These are phyloP conservation scores for Pythium utonaiense DNA, from an alignment of 352 stramenopile genomes.

Conservation along the genomic window DNA sequence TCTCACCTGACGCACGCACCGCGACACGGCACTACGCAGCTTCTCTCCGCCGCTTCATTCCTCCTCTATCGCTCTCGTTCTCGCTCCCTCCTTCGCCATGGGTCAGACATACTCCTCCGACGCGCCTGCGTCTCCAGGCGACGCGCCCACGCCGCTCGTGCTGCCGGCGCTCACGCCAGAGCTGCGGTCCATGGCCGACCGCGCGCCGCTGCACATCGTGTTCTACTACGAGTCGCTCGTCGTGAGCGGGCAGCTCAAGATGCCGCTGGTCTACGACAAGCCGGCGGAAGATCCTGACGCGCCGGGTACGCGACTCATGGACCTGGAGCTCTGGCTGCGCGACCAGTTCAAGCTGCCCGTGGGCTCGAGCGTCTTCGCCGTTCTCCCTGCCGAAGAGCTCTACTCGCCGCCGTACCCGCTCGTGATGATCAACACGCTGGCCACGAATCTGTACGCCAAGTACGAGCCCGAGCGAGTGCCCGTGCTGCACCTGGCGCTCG, in stretches of 20 bases:
- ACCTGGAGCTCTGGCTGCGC: slow-evolving; percentile 73
- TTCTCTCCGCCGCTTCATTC: not conserved
- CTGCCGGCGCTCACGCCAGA: slow-evolving; percentile 8
- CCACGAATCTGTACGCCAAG: slow-evolving; percentile 34
- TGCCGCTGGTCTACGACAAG: slow-evolving; percentile 69
- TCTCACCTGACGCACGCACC: not conserved
- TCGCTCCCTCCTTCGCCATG: slow-evolving; percentile 3
- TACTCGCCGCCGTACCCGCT: slow-evolving; percentile 78
- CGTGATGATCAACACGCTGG: slow-evolving; percentile 79
- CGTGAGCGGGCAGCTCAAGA: slow-evolving; percentile 43
- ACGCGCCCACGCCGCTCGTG: not conserved
- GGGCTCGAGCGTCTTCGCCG: slow-evolving; percentile 67
- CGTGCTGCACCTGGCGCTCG: slow-evolving; percentile 58
- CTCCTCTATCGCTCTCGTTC: not conserved
- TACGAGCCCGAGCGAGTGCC: slow-evolving; percentile 41
- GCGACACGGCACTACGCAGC: no score
- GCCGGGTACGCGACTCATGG: slow-evolving; percentile 53
- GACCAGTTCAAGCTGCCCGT: slow-evolving; percentile 50
- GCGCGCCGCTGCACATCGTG: slow-evolving; percentile 57
- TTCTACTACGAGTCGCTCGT: slow-evolving; percentile 66
- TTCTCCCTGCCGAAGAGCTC: slow-evolving; percentile 69
- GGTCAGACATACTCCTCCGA: slow-evolving; percentile 14
- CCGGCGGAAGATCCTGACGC: slow-evolving; percentile 13
- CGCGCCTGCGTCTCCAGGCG: not conserved
- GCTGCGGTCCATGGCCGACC: slow-evolving; percentile 28